Evolutionary conservation across 1,284 basidiomycete species (phyloP).

Genomic region (Microbotryum saponariae): DNA sequence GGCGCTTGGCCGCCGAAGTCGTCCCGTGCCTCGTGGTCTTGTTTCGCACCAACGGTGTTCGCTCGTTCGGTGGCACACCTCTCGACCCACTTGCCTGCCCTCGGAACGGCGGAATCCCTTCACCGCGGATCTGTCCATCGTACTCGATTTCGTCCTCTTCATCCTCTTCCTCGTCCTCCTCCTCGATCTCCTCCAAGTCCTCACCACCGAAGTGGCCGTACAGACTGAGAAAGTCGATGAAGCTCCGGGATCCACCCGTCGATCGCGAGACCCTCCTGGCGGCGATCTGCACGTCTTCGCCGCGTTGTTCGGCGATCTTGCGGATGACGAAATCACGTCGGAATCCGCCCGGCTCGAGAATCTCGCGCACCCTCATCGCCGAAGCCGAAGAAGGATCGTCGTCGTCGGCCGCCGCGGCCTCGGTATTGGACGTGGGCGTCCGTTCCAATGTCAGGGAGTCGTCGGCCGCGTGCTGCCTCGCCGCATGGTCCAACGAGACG

Average conservation of each 20-base stretch:
- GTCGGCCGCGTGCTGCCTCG: not conserved
- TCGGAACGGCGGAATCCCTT: slow-evolving; percentile 39
- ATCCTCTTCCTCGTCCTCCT: slow-evolving; percentile 60
- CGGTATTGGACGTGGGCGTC: not conserved
- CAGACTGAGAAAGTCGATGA: slow-evolving; percentile 84
- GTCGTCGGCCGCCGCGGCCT: not conserved
- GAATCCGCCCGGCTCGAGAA: slow-evolving; percentile 89
- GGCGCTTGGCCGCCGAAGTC: slow-evolving; percentile 35
- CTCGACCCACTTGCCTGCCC: slow-evolving; percentile 42
- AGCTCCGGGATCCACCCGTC: slow-evolving; percentile 39
- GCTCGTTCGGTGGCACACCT: slow-evolving; percentile 37
- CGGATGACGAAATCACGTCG: slow-evolving; percentile 66
- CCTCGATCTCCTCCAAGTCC: slow-evolving; percentile 80
- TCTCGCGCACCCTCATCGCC: slow-evolving; percentile 47
- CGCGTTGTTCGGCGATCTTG: slow-evolving; percentile 52
- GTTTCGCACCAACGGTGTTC: slow-evolving; percentile 17
- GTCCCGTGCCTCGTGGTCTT: slow-evolving; percentile 46
- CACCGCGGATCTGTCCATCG: slow-evolving; percentile 37
- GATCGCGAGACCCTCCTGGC: too few relatives aligned
- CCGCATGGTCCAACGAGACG: not conserved
- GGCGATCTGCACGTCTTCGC: slow-evolving; percentile 39
- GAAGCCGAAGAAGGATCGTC: too few relatives aligned
- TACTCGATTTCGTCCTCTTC: slow-evolving; percentile 44
- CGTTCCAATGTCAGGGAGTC: not conserved
- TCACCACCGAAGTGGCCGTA: slow-evolving; percentile 83